Percentiles rank a stretch among this genome's conserved stretches.
phyloP scores from a whole-genome alignment of 495 filamentous ascomycete genomes.

The Pseudevernia furfuracea region DNA sequence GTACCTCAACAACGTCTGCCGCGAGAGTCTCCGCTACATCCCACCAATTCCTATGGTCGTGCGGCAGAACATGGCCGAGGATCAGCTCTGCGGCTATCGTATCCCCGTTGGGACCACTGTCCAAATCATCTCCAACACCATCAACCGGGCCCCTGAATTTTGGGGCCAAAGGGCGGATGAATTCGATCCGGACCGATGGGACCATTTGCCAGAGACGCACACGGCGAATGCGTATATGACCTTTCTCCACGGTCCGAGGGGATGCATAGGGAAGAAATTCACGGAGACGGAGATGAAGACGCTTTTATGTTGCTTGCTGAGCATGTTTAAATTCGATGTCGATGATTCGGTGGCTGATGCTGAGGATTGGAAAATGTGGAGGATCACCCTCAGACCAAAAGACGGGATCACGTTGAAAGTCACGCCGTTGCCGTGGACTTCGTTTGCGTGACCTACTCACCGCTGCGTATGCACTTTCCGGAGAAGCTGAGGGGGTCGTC shows the following conservation, averaged over 20 bases:
- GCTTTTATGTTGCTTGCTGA: constrained; percentile 26
- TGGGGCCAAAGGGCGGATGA: constrained; percentile 44
- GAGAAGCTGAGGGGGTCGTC: too few relatives aligned
- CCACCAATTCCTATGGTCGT: constrained; percentile 35
- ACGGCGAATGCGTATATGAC: constrained; percentile 26
- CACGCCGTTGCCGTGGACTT: too few relatives aligned
- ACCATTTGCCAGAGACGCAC: constrained; percentile 20
- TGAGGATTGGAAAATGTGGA: constrained; percentile 48
- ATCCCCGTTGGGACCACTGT: constrained; percentile 23
- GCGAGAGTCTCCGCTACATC: constrained; percentile 42
- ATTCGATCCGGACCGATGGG: constrained; percentile 30
- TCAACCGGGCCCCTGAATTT: constrained; percentile 37
- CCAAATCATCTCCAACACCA: constrained; percentile 24
- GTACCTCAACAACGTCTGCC: constrained; percentile 43
- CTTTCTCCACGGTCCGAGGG: constrained; percentile 26
- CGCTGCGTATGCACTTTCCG: too few relatives aligned
- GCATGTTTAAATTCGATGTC: constrained; percentile 25
- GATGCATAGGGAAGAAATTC: constrained; percentile 29
- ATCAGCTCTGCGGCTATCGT: constrained; percentile 23
- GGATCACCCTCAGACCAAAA: constrained; percentile 32
- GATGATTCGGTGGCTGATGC: constrained; percentile 37
- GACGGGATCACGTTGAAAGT: too few relatives aligned
- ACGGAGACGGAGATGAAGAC: constrained; percentile 30
- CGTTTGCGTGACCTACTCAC: too few relatives aligned
- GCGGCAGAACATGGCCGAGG: constrained; percentile 23